These are phyloP conservation scores for Helichrysum umbraculigerum DNA, from an alignment of 129 eudicot genomes.

Conservation along the genomic window DNA sequence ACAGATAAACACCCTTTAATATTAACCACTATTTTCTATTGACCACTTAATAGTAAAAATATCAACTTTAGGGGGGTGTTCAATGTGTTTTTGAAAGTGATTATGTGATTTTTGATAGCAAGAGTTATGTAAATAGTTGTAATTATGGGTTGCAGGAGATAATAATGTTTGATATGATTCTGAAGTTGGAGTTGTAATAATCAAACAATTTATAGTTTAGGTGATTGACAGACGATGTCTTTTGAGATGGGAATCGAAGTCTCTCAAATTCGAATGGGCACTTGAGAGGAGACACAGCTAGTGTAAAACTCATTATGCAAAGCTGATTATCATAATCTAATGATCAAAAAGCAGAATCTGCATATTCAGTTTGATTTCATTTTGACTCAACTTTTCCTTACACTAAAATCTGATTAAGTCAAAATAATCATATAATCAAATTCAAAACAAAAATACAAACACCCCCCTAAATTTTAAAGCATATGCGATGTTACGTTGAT, in stretches of 20 bases:
- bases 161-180: not conserved
- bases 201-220: too few relatives aligned
- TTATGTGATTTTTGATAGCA: not conserved
- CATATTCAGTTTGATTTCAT: too few relatives aligned
- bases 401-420: too few relatives aligned
- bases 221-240: too few relatives aligned
- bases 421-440: not conserved
- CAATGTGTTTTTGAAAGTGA: not conserved
- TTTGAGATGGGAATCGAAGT: not conserved
- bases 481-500: too few relatives aligned
- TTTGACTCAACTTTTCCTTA: too few relatives aligned
- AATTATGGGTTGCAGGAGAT: not conserved
- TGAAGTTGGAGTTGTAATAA: not conserved
- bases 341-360: not conserved
- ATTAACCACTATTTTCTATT: not conserved
- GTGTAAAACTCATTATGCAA: not conserved
- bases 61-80: constrained; percentile 1
- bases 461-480: not conserved
- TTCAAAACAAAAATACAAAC: not conserved
- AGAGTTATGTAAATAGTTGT: not conserved
- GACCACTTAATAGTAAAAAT: not conserved
- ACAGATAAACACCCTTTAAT: not conserved
- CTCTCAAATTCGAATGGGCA: not conserved
- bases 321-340: not conserved
- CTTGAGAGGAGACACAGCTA: not conserved